Evolutionary conservation across 1,284 basidiomycete genomes (phyloP), one percentile per base, ranked within the genome.

Genomic region (Cerioporus squamosus): DNA sequence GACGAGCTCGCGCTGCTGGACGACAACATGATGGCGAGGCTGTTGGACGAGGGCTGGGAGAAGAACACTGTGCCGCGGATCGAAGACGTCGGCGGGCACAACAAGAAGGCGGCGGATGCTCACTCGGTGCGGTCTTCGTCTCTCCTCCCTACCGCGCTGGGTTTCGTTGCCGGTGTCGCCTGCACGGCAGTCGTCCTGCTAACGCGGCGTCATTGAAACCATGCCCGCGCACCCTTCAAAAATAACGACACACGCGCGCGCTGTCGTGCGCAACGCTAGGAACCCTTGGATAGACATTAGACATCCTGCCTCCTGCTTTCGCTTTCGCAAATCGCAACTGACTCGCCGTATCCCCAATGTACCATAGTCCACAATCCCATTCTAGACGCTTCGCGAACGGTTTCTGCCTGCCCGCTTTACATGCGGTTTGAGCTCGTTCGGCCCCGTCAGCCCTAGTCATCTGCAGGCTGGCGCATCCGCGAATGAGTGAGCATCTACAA

Each of bases 41-140:
- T 92, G 50, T 72, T 91, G 58, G 80, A 88, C 62, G 81, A 86
- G 53, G 88, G 90, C 18, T 90, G 91, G 91, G 85, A 90, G 67
- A 79, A 83, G 53, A 73, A 80, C 55, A 67, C 67, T 42, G 75
- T 88, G n/a, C 84, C 82, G 33, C 75, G 72, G 23, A 72, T 81
- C 9, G 70, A 78, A 58, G 79, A 82, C 43, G 63, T 87, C 17
- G 78, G 77, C 43, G 75, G 70, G n/a, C 65, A 47, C 54, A 63
- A 57, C 48, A 63, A 51, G 55, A 63, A 54, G 55, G 29, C 62
- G 9, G 43, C 55, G 22, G 31, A 42, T 46, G 38, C 39, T 40
- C 55, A 9, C 53, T 55, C 43, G 46, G 50, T 53, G 31, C 57
- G 23, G 36, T 63, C 53, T 44, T 26, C 43, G 22, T 47, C 44